These are phyloP conservation scores for Aspergillus hancockii DNA, from an alignment of 495 filamentous ascomycete genomes.

Conservation along the genomic window DNA sequence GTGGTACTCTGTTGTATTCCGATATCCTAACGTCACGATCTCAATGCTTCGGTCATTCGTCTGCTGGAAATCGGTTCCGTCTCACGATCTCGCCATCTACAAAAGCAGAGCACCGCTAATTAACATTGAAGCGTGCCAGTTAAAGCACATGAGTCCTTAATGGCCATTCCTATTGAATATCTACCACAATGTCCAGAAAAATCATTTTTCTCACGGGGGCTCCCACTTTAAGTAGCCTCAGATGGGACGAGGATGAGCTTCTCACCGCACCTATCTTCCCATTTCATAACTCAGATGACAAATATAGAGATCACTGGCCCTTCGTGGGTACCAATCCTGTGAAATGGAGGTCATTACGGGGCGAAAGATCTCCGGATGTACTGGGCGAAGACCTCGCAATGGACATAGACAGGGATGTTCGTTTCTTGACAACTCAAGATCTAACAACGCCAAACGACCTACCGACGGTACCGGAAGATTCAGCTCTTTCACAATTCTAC, in stretches of 20 bases:
- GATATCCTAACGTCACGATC: neutral
- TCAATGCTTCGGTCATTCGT: neutral
- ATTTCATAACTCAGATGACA: slow-evolving; percentile 37
- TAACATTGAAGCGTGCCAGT: neutral
- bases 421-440: slow-evolving; percentile 52
- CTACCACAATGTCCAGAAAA: slow-evolving; percentile 43
- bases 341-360: slow-evolving; percentile 47
- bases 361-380: slow-evolving; percentile 11
- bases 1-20: neutral
- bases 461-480: slow-evolving; percentile 32
- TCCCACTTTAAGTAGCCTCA: slow-evolving; percentile 52
- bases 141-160: neutral
- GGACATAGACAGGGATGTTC: slow-evolving; percentile 27
- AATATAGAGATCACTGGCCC: slow-evolving; percentile 1
- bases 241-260: slow-evolving; percentile 56
- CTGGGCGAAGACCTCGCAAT: slow-evolving; percentile 16
- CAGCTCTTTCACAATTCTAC: slow-evolving; percentile 63
- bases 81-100: neutral
- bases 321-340: slow-evolving; percentile 18
- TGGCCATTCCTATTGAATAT: slow-evolving; percentile 3
- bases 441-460: slow-evolving; percentile 29
- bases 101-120: neutral
- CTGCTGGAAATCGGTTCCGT: neutral
- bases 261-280: slow-evolving; percentile 48
- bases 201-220: slow-evolving; percentile 64